A percentile compares a stretch with the other conserved stretches of the same genome.
These are phyloP conservation scores for Lactarius psammicola DNA, from an alignment of 768 basidiomycete genomes.

Conservation along the genomic window DNA sequence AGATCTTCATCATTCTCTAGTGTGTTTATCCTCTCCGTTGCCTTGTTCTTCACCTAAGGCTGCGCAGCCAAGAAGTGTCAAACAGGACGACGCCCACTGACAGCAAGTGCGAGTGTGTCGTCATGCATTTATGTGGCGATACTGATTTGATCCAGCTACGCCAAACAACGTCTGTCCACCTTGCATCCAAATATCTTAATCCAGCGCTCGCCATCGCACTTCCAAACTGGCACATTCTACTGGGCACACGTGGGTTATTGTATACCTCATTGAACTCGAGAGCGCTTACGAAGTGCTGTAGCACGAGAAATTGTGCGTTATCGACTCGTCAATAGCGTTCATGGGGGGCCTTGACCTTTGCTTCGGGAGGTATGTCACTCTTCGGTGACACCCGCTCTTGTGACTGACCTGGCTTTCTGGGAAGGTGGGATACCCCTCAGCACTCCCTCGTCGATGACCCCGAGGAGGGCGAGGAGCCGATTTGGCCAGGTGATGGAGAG, in stretches of 20 bases:
- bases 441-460: slow-evolving; percentile 87
- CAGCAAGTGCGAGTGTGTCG: slow-evolving; percentile 61
- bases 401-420: slow-evolving; percentile 14
- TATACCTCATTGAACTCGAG: not conserved
- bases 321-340: slow-evolving; percentile 96
- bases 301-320: slow-evolving; percentile 98
- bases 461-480: slow-evolving; percentile 57
- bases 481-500: slow-evolving; percentile 78
- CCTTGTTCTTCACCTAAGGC: not conserved
- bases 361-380: slow-evolving; percentile 64
- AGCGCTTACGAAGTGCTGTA: slow-evolving; percentile 34
- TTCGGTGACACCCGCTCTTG: not conserved
- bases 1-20: slow-evolving; percentile 95
- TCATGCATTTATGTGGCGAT: not conserved
- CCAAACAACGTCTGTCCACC: slow-evolving; percentile 75
- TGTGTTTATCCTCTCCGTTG: slow-evolving; percentile 38
- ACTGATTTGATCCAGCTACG: slow-evolving; percentile 51
- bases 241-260: slow-evolving; percentile 86
- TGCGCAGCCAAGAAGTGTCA: slow-evolving; percentile 85
- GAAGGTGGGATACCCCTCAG: slow-evolving; percentile 94
- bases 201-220: slow-evolving; percentile 95
- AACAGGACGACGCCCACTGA: slow-evolving; percentile 92
- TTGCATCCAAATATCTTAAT: slow-evolving; percentile 94
- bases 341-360: slow-evolving; percentile 97
- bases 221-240: slow-evolving; percentile 95